Percentiles rank a stretch among this genome's conserved stretches.
These are phyloP conservation scores for Venturia oleaginea DNA, from an alignment of 2,329 filamentous ascomycete species.

Conservation along the genomic window DNA sequence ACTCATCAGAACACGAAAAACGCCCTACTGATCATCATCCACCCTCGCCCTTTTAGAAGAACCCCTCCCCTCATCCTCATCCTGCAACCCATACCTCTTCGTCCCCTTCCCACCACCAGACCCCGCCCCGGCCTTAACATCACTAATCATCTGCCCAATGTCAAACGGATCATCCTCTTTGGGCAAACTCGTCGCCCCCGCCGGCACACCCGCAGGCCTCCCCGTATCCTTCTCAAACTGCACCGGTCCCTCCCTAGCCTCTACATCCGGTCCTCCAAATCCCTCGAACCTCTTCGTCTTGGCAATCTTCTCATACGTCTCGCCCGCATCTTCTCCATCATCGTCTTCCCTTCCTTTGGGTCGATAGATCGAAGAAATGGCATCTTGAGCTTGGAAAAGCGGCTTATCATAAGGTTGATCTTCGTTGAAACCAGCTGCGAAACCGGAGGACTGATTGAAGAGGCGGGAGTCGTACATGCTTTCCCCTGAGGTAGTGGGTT, in stretches of 20 bases:
- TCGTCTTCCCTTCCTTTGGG: slow-evolving; percentile 65
- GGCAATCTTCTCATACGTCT: slow-evolving; percentile 78
- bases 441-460: slow-evolving; percentile 89
- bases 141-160: slow-evolving; percentile 85
- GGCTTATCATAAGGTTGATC: slow-evolving; percentile 97
- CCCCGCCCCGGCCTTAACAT: slow-evolving; percentile 51
- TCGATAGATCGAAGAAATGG: slow-evolving; percentile 87
- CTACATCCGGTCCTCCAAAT: slow-evolving; percentile 75
- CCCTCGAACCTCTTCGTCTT: slow-evolving; percentile 79
- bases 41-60: slow-evolving; percentile 63
- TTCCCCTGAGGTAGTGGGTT: slow-evolving; percentile 84
- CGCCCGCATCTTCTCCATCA: slow-evolving; percentile 69
- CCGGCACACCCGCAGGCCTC: slow-evolving; percentile 23
- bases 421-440: slow-evolving; percentile 90
- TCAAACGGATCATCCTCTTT: slow-evolving; percentile 69
- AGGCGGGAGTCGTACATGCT: slow-evolving; percentile 94
- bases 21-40: slow-evolving; percentile 33
- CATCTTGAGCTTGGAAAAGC: slow-evolving; percentile 89
- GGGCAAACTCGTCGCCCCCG: background rate
- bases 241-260: slow-evolving; percentile 81
- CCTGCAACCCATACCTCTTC: slow-evolving; percentile 69
- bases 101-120: slow-evolving; percentile 53
- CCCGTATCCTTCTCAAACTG: slow-evolving; percentile 82
- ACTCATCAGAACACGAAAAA: too few species aligned
- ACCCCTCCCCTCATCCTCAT: slow-evolving; percentile 43